Percentiles rank a stretch among this genome's conserved stretches.
These are phyloP conservation scores for Nakazawaea wickerhamii DNA, from an alignment of 805 yeast genomes.

Conservation along the genomic window DNA sequence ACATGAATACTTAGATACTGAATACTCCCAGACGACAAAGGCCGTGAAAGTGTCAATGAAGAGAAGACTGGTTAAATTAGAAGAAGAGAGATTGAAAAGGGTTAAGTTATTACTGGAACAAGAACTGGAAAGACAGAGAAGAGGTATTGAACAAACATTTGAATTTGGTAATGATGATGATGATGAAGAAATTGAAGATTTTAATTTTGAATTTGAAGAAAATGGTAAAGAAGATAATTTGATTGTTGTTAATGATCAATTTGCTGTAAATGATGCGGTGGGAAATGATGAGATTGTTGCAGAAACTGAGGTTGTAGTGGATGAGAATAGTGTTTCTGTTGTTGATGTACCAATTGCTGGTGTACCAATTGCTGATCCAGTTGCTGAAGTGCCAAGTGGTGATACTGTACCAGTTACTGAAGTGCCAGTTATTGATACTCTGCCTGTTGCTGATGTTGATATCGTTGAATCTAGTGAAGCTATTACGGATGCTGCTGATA, in stretches of 20 bases:
- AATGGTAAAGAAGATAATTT: slow-evolving; percentile 6
- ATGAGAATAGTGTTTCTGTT: slow-evolving; percentile 4
- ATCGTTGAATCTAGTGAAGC: not conserved
- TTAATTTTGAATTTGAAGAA: slow-evolving; percentile 25
- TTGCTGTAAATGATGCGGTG: slow-evolving; percentile 5
- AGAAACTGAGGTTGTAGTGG: not conserved
- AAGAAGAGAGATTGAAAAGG: slow-evolving; percentile 23
- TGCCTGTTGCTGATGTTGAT: not conserved
- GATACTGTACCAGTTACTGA: no score
- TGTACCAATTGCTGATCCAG: no score
- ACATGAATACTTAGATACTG: slow-evolving; percentile 15
- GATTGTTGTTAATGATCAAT: slow-evolving; percentile 3
- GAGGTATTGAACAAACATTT: slow-evolving; percentile 17
- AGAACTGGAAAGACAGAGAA: slow-evolving; percentile 12
- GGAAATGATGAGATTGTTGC: not conserved
- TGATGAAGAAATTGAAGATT: slow-evolving; percentile 18
- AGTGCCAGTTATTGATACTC: no score
- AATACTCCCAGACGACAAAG: slow-evolving; percentile 19
- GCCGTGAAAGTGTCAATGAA: slow-evolving; percentile 29
- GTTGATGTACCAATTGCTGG: slow-evolving; percentile 14
- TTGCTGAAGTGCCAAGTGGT: no score
- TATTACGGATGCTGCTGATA: not conserved
- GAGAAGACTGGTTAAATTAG: slow-evolving; percentile 23
- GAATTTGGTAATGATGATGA: slow-evolving; percentile 14
- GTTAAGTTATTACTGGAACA: slow-evolving; percentile 18